Base-by-base conservation (phyloP, 176 grass and related monocot species). In the Aegilops bicornis region DNA sequence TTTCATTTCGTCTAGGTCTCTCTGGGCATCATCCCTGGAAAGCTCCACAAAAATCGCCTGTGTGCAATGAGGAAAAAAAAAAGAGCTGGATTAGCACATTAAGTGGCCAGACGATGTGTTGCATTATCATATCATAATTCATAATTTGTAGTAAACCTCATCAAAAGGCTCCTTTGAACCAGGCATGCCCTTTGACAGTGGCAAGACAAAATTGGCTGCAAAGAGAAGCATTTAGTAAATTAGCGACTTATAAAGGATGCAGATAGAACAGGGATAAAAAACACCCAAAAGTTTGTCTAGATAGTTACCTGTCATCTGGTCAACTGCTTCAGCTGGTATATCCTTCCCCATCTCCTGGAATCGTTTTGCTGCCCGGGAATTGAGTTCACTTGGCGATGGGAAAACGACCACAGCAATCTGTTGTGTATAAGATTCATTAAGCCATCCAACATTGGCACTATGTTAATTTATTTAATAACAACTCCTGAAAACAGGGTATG, bases 331-430 rank as follows among this genome's bases (percentile, higher is more conserved):
- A 84, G 88, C 79, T 78, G 93, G 93, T 61, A 92, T 79, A 16
- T 92, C 90, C 64, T 95, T 92, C 78, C 93, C 93, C 93, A 88
- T 95, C 56, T 95, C 93, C 74, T 67, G 71, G 36, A 86, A 92
- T 35, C 76, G 69, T 45, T 84, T 90, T 68, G 65, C 68, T 50
- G 85, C 74, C 64, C 90, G 77, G 48, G 68, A 42, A 74, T 88
- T 84, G 66, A 88, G 88, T 33, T 95, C 93, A 90, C 61, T 87
- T 83, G 82, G 69, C 25, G 58, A 43, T 30, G 90, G 93, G 63
- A 92, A 95, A 24, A 95, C 22, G 0, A 95, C 88, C 42, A 92
- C 88, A 78, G 90, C 93, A 81, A 69, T 88, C 93, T 95, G 64
- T 83, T 81, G 29, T 56, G 84, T 33, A 30, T 3, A 82, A 20